Evolutionary conservation across 2,329 filamentous ascomycete species (phyloP), one percentile per base, ranked within the genome.

Genomic region (Fusarium brevicatenulatum): DNA sequence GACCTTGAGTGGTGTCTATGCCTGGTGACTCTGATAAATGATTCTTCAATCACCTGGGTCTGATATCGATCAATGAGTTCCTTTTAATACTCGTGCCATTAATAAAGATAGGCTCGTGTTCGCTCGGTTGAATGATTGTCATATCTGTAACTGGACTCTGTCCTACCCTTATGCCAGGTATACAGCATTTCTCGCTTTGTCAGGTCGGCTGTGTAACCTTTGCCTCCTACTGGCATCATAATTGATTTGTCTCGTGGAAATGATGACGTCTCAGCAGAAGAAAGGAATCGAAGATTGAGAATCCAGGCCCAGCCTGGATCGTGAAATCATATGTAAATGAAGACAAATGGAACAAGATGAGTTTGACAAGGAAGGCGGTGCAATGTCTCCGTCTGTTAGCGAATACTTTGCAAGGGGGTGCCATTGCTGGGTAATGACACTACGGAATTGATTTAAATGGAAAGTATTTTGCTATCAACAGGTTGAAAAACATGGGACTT

Each of bases 261-360:
- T 63, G 21, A 73, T 73, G 71, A 73, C 71, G 71, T 73, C 36
- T 68, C 46, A 46, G 43, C 49, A 37, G 30, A 52, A 61, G 30
- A 59, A 56, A 43, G 25, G 62, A 64, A 40, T 30, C 73, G 66
- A 71, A 71, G 60, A 40, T 47, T 49, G 39, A 42, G 55, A 49
- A 55, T 63, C 54, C 25, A 44, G 65, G 47, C 47, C 43, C 39
- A 30, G 32, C 25, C 59, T 70, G 66, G 55, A 72, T 66, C 42
- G 37, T 40, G 37, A 55, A 67, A 37, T 53, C 23, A 53, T 19
- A 28, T 28, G 43, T 28, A 53, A 28, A 67, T 63, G 23, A 72
- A 68, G 70, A 69, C 52, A 70, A 68, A 75, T 67, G 65, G 70
- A 58, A 70, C 67, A 66, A 73, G 68, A 76, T 71, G 75, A 66